A percentile compares a stretch with the other conserved stretches of the same genome.
phyloP scores from a whole-genome alignment of 495 filamentous ascomycete genomes.

The Xylaria scruposa region DNA sequence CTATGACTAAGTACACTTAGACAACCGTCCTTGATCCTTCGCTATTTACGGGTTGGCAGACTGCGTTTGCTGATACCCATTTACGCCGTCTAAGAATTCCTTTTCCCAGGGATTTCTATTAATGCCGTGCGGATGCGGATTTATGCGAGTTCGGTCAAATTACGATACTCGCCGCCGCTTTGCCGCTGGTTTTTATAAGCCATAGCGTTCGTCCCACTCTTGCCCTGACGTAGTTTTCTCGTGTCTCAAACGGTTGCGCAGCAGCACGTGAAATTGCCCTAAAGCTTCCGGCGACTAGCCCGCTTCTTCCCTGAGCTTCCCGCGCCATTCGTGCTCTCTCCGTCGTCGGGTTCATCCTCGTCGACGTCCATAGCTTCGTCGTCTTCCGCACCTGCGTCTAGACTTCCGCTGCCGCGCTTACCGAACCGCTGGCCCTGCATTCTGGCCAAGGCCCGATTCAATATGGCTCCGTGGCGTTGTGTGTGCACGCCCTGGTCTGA shows the following conservation, averaged over 20 bases:
- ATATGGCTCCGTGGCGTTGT: conserved; percentile 41
- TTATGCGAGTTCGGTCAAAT: not conserved
- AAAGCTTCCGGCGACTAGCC: conserved; percentile 47
- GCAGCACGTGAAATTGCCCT: conserved; percentile 1
- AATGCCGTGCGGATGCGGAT: not conserved
- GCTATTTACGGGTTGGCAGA: not conserved
- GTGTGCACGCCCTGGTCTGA: conserved; percentile 52
- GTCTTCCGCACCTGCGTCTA: conserved; percentile 57
- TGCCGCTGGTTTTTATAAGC: not conserved
- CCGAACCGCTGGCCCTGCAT: conserved; percentile 38
- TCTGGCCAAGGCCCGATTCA: conserved; percentile 30
- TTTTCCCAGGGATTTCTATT: not conserved
- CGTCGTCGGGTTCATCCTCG: conserved; percentile 51
- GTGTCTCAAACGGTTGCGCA: not conserved
- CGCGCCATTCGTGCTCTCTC: conserved; percentile 25
- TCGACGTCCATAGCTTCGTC: conserved; percentile 67
- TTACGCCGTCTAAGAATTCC: not conserved
- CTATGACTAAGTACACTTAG: not conserved
- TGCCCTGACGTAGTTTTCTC: not conserved
- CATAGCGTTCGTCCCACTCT: too few species aligned
- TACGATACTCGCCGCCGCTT: not conserved
- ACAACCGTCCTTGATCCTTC: not conserved
- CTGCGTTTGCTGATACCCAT: not conserved
- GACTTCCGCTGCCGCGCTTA: conserved; percentile 53
- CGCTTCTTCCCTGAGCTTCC: conserved; percentile 41